phyloP scores from a whole-genome alignment of 257 asterid genomes.

The Mitragyna speciosa region DNA sequence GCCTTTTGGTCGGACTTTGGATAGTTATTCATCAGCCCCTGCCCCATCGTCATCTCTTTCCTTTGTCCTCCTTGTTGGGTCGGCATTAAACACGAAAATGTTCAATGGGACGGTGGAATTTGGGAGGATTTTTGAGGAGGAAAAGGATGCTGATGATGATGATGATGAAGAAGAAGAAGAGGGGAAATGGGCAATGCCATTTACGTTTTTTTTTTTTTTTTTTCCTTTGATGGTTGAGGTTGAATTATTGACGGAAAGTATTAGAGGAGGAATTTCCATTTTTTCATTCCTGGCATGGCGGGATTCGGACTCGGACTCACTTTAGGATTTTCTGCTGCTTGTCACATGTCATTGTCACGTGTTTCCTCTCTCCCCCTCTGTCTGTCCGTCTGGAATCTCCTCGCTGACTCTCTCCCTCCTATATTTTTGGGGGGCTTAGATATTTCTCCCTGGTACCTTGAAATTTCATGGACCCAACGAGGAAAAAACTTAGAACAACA shows the following conservation, averaged over 20 bases:
- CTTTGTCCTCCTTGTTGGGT: background rate
- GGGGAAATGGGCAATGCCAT: constrained; percentile 20
- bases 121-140: background rate
- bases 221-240: background rate
- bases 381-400: too few relatives aligned
- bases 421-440: too few relatives aligned
- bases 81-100: constrained; percentile 26
- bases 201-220: background rate
- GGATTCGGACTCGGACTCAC: background rate
- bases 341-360: too few relatives aligned
- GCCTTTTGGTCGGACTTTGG: constrained; percentile 1
- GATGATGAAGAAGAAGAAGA: background rate
- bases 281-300: background rate
- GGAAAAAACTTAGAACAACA: too few relatives aligned
- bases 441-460: too few relatives aligned
- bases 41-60: background rate
- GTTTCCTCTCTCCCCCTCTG: too few relatives aligned
- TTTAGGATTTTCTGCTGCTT: too few relatives aligned
- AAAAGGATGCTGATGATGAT: background rate
- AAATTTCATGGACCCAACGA: too few relatives aligned
- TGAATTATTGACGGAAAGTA: constrained; percentile 7
- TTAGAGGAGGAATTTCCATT: constrained; percentile 12
- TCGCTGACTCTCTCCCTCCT: too few relatives aligned
- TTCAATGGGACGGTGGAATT: background rate
- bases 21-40: background rate